Evolutionary conservation across 2,329 filamentous ascomycete genomes (phyloP), one percentile per base, ranked within the genome.

Genomic region (Sclerotinia minor): DNA sequence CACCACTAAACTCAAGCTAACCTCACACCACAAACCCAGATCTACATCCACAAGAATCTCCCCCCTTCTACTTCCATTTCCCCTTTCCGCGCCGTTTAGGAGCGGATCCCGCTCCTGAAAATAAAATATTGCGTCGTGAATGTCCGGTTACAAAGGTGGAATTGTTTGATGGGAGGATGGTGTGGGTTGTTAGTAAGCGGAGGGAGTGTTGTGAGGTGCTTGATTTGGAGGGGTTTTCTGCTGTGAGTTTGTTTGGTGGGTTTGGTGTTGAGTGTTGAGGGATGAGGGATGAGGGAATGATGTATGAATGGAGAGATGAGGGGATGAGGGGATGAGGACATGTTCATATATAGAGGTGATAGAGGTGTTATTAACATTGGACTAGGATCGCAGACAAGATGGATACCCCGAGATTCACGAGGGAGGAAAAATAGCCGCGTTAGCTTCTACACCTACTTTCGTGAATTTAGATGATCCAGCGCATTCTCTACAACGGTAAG

Each of bases 381-480:
- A 59, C 17, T n/a, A 72, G 77, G 80, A 81, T 68, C 78, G 80
- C 7, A 78, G 72, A 21, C 74, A 80, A 1, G 76, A 79, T 1
- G 82, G 82, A 0, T 83, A 84, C 64, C 82, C 82, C 0, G 82
- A 84, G 69, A 77, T 84, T 63, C 79, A 76, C 64, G 78, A 80
- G 13, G 80, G 82, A 17, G 82, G 81, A 9, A 83, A 81, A 69
- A 75, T 77, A 49, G 82, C 82, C 9, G 81, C 79, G n/a, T 81
- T 82, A 70, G 59, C 29, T 19, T 80, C 79, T 49, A 81, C 79
- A 67, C 80, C 82, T 17, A 84, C 81, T 0, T 84, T 84, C 71
- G 82, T 84, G 6, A 81, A 84, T 71, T 83, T 84, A 80, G 81
- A 84, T 68, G 73, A 80, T 5, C 82, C 82, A 0, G 78, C 79